phyloP scores from a whole-genome alignment of 768 basidiomycete species.

The Tylopilus subfusipes region DNA sequence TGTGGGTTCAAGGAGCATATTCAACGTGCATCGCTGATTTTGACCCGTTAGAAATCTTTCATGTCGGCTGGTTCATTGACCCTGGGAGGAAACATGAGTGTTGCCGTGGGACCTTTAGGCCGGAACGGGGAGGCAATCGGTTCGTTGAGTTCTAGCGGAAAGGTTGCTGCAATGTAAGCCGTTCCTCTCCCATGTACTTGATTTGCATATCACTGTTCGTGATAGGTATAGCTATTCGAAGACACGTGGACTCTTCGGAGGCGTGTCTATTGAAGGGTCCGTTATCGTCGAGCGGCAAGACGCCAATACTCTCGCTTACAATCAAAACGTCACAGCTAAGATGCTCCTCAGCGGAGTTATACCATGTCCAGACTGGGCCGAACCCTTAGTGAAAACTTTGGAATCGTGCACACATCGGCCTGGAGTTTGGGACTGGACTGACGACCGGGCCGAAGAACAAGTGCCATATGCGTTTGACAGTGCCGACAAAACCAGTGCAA shows the following conservation, averaged over 20 bases:
- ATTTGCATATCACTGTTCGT: neutral
- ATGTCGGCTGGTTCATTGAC: conserved; percentile 93
- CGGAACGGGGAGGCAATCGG: conserved; percentile 91
- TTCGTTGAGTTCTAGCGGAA: conserved; percentile 77
- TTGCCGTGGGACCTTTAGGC: conserved; percentile 88
- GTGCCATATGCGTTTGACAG: conserved; percentile 54
- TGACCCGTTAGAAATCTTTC: conserved; percentile 62
- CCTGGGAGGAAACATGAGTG: conserved; percentile 85
- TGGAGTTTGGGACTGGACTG: conserved; percentile 63
- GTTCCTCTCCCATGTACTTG: neutral
- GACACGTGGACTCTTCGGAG: conserved; percentile 91
- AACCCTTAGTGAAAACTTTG: conserved; percentile 68
- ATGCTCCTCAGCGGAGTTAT: conserved; percentile 77
- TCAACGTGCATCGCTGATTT: neutral
- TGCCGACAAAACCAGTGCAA: neutral
- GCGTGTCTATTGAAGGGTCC: conserved; percentile 83
- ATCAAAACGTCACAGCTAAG: conserved; percentile 66
- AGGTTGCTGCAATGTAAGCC: conserved; percentile 83
- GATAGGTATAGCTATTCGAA: conserved; percentile 86
- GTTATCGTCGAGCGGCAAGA: conserved; percentile 94
- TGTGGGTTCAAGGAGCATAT: conserved; percentile 38
- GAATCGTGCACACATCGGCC: conserved; percentile 70
- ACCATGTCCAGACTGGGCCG: conserved; percentile 75
- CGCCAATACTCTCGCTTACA: conserved; percentile 82
- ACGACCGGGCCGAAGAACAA: conserved; percentile 42